phyloP scores from a whole-genome alignment of 1,284 basidiomycete species.

The Cerrena zonata region DNA sequence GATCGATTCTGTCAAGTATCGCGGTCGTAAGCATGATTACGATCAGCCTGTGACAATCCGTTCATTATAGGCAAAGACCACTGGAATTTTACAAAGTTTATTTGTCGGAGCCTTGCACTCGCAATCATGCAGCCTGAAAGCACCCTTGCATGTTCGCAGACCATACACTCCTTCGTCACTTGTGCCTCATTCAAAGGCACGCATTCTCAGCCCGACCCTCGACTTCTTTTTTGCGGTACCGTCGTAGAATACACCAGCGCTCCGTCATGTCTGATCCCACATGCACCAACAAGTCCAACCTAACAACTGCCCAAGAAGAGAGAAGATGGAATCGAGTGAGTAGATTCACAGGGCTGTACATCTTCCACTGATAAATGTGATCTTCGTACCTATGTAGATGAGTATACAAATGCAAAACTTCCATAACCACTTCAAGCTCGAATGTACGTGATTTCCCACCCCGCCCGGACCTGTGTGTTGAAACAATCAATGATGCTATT shows the following conservation, averaged over 20 bases:
- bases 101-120: no score
- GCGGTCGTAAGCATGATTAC: background rate
- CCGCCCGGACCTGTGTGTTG: background rate
- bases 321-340: slow-evolving; percentile 15
- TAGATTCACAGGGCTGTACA: background rate
- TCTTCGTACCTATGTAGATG: slow-evolving; percentile 15
- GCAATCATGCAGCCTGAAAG: background rate
- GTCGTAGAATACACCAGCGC: no score
- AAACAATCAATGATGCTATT: background rate
- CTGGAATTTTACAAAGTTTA: background rate
- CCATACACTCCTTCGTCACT: background rate
- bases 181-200: no score
- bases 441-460: slow-evolving; percentile 20
- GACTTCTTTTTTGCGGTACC: no score
- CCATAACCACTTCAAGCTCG: slow-evolving; percentile 27
- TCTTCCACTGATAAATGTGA: background rate
- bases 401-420: slow-evolving; percentile 23
- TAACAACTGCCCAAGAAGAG: slow-evolving; percentile 9
- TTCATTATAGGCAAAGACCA: background rate
- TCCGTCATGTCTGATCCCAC: background rate
- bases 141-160: background rate
- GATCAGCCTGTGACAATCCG: background rate
- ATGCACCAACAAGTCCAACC: background rate
- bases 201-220: no score
- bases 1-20: background rate